Evolutionary conservation across 805 yeast genomes (phyloP), one percentile per base, ranked within the genome.

Genomic region (Lipomyces yamadae): DNA sequence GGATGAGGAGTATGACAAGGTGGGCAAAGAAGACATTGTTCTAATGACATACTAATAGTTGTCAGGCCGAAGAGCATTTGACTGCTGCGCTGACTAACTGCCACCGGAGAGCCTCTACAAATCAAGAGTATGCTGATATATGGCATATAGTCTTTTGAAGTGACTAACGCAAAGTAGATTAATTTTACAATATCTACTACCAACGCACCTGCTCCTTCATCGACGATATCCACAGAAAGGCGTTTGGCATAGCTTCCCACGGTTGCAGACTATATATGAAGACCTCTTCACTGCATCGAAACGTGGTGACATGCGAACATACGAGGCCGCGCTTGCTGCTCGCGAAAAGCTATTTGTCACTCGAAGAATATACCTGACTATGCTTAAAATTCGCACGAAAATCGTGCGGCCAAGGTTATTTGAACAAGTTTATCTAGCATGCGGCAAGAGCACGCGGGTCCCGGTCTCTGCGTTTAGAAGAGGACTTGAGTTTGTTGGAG

Each of bases 171-270:
- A 18, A 53, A 8, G 8, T 11, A 72, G 74, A 53, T 70, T 74
- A 18, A 86, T 92, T 7, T 75, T 90, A 64, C 68, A 86, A 37
- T 79, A 89, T 59, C 78, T 90, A 61, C 78, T 91, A 18, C 97
- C 97, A 0, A 78, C 89, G 55, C 83, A 82, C 61, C 80, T 90
- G 65, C 77, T 86, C 59, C 79, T 81, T 6, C 80, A 81, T 32
- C 81, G 83, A 60, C 74, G 76, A 67, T 77, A 83, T 32, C 92
- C 94, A 0, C 76, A 79, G 32, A 56, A 75, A 10, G 65, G 64
- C 2, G 60, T 82, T 0, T 83, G 86, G 81, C 65, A 70, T 7
- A 66, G 70, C 4, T 84, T 76, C 64, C 87, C 88, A 0, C 72
- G 74, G 2, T 72, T 88, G 30, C 71, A 72, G 18, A 65, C 70